Base-by-base conservation (phyloP, 2,329 filamentous ascomycete species). In the Ascocoryne sarcoides region DNA sequence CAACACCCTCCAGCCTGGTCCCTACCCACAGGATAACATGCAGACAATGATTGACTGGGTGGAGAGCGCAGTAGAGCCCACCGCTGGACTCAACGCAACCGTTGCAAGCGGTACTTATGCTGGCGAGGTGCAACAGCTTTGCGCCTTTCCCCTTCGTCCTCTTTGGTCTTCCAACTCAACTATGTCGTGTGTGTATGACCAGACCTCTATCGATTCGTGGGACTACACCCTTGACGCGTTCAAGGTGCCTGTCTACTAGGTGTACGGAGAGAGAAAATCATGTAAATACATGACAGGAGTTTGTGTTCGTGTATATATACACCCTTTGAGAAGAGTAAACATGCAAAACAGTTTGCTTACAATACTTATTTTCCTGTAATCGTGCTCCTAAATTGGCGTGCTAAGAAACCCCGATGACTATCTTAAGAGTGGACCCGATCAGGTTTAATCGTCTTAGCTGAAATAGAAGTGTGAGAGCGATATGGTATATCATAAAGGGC, bases 41-140 rank as follows among this genome's bases (percentile, higher is more conserved):
- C 75, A 79, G 1, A 83, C 76, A 2, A 76, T 77, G 14, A 83
- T 85, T 55, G 76, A 84, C 53, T 83, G 70, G 51, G 64, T 85
- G 10, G 73, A 71, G 48, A 83, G 82, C 48, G 81, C 58, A 15
- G 47, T 58, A 12, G 50, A 50, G 45, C 62, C 63, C 2, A 32
- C 36, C 4, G n/a, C n/a, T n/a, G 48, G 49, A 2, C 55, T 66
- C 16, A 65, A 65, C 47, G 60, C 60, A 8, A 65, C 62, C 4
- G 54, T 62, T 5, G 46, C 52, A 4, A 54, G 55, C 1, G 60
- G 60, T 12, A 42, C 50, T 19, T 56, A 60, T 44, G 43, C 41
- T 10, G 60, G 62, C 21, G 56, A 64, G 54, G 58, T 53, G 0
- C 61, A 63, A 50, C 51, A 50, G 51, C 58, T 62, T 19, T 67